These are phyloP conservation scores for Tylopilus vinaceipallidus DNA, from an alignment of 768 basidiomycete genomes.

Conservation along the genomic window DNA sequence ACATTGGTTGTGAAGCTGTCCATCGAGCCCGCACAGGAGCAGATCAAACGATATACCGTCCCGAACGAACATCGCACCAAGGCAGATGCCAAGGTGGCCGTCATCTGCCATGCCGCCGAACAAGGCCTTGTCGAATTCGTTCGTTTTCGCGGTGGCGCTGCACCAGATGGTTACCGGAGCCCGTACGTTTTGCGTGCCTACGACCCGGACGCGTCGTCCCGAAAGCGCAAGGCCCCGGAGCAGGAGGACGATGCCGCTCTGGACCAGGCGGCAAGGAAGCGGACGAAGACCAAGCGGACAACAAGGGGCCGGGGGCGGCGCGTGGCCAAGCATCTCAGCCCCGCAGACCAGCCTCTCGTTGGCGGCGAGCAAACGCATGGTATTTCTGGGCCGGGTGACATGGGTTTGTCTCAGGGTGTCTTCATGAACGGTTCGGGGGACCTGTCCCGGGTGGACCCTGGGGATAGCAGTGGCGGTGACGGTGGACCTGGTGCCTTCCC, in stretches of 20 bases:
- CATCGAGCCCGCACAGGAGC: constrained; percentile 28
- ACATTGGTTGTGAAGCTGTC: constrained; percentile 44
- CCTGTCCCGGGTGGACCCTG: constrained; percentile 18
- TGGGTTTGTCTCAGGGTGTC: constrained; percentile 16
- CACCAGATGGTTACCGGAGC: constrained; percentile 41
- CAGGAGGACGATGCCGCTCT: constrained; percentile 17
- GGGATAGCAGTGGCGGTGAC: too few relatives aligned
- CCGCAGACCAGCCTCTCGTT: background rate
- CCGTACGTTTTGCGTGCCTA: constrained; percentile 33
- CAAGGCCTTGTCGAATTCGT: constrained; percentile 59
- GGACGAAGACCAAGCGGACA: constrained; percentile 24
- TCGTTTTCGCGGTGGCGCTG: constrained; percentile 46
- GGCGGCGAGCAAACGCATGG: constrained; percentile 15
- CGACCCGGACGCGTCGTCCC: constrained; percentile 24
- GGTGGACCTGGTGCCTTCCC: constrained; percentile 19
- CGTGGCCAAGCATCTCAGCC: constrained; percentile 3
- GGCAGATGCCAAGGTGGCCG: constrained; percentile 61
- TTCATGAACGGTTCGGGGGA: constrained; percentile 9
- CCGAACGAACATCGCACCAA: constrained; percentile 53
- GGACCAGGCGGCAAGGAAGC: constrained; percentile 23
- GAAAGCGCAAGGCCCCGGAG: constrained; percentile 39
- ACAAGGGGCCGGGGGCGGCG: constrained; percentile 26
- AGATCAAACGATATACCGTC: constrained; percentile 45
- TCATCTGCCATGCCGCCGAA: constrained; percentile 49
- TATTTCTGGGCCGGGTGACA: constrained; percentile 19